A percentile compares a stretch with the other conserved stretches of the same genome.
Evolutionary conservation across 2,329 filamentous ascomycete species (phyloP).

Genomic region (Rugonectria rugulosa): DNA sequence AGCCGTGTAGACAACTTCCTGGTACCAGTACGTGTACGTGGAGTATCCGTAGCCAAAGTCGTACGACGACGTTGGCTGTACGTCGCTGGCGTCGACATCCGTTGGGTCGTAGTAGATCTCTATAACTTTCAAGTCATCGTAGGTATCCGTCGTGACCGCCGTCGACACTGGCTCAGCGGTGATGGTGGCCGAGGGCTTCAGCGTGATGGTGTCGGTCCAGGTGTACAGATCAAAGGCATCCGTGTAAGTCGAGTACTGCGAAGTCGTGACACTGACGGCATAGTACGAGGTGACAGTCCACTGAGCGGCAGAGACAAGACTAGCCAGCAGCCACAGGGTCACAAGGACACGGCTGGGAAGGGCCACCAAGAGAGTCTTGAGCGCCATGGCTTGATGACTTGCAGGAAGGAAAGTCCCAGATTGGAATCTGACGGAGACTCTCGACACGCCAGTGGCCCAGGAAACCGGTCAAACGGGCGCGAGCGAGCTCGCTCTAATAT

Average conservation of each 20-base stretch:
- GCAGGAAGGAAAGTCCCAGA: not conserved
- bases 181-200: constrained; percentile 22
- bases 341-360: not conserved
- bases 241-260: constrained; percentile 7
- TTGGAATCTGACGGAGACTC: not conserved
- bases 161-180: constrained; percentile 7
- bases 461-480: not conserved
- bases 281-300: constrained; percentile 33
- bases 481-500: not conserved
- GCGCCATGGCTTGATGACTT: constrained; percentile 4
- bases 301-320: not conserved
- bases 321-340: constrained; percentile 12
- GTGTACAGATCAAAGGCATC: constrained; percentile 17
- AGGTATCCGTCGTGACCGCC: constrained; percentile 13
- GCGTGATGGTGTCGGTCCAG: constrained; percentile 10
- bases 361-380: not conserved
- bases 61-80: constrained; percentile 18
- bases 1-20: constrained; percentile 34
- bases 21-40: constrained; percentile 24
- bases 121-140: constrained; percentile 28
- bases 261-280: constrained; percentile 15
- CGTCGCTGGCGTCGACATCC: constrained; percentile 17
- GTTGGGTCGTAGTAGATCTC: constrained; percentile 21
- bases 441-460: not conserved
- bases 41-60: not conserved